Percentiles rank a stretch among this genome's conserved stretches.
These are phyloP conservation scores for Lachnellula subtilissima DNA, from an alignment of 2,329 filamentous ascomycete genomes.

Conservation along the genomic window DNA sequence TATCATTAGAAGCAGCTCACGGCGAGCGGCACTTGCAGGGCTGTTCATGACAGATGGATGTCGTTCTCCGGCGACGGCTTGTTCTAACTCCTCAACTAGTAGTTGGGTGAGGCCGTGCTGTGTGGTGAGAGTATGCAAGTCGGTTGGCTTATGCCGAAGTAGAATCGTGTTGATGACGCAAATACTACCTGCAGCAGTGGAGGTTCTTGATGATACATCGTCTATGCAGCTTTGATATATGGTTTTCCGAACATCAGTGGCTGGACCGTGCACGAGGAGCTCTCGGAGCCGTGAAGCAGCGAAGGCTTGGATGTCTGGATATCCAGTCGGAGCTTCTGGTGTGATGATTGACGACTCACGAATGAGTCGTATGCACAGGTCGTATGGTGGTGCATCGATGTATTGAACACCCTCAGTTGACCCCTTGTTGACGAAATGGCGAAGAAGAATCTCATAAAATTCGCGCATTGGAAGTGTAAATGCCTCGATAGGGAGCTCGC, in stretches of 20 bases:
- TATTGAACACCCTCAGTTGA: slow-evolving; percentile 33
- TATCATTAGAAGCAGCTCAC: slow-evolving; percentile 53
- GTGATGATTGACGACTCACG: slow-evolving; percentile 62
- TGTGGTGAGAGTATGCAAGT: slow-evolving; percentile 52
- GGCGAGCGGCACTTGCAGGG: slow-evolving; percentile 47
- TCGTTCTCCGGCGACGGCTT: slow-evolving; percentile 26
- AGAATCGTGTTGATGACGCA: slow-evolving; percentile 54
- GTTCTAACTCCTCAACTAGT: slow-evolving; percentile 60
- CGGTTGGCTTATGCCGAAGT: slow-evolving; percentile 41
- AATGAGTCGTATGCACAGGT: slow-evolving; percentile 61
- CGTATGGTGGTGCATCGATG: slow-evolving; percentile 44
- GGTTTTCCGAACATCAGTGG: slow-evolving; percentile 50
- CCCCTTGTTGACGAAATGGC: slow-evolving; percentile 42
- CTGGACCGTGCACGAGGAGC: slow-evolving; percentile 54
- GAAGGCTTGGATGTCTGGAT: slow-evolving; percentile 59
- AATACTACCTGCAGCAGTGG: slow-evolving; percentile 67
- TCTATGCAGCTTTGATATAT: slow-evolving; percentile 64
- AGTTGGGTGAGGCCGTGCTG: slow-evolving; percentile 59
- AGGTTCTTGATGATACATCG: slow-evolving; percentile 60
- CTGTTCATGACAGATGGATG: slow-evolving; percentile 34
- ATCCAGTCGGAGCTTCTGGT: slow-evolving; percentile 49
- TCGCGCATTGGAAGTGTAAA: slow-evolving; percentile 59
- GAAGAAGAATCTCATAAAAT: slow-evolving; percentile 55
- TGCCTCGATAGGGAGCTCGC: slow-evolving; percentile 55
- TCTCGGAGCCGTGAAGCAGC: slow-evolving; percentile 57